Base-by-base conservation (phyloP, 2,329 filamentous ascomycete genomes). In the Cladosporium sp. region DNA sequence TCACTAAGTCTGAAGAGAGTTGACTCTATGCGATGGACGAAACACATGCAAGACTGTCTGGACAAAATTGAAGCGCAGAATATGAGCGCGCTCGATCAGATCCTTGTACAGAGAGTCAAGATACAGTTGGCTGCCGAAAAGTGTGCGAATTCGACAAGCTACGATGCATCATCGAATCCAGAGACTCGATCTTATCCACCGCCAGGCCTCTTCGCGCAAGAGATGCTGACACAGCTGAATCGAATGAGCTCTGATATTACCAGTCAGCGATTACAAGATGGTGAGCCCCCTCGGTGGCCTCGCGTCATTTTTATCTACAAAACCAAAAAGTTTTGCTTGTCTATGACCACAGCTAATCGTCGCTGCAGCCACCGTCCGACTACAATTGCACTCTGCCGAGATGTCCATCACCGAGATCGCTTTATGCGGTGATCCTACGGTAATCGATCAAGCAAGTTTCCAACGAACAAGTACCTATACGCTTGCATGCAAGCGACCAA, bases 81-180 rank as follows among this genome's bases (percentile, higher is more conserved):
- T 11, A 47, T 50, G 12, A 30, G 27, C 9, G 12, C 49, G 6
- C 48, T 55, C 19, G 60, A 63, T 46, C 33, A 52, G 19, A 20
- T 50, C 11, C 55, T 63, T 2, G 52, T 57, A 6, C 38, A 43
- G 7, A 50, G 55, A 18, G 56, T 62, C 1, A 52, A 36, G 19
- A 60, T 61, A 52, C 59, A 61, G 38, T 51, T 60, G 4, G 54
- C 61, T 5, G 39, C 57, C 15, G 56, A 59, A 15, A 58, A 60
- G 39, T 27, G 35, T 7, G 18, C 38, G 9, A 39, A 22, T 5
- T 29, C 29, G n/a, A 25, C 25, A 15, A n/a, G n/a, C 12, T 20
- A 20, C 16, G 45, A 48, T 16, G 27, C 33, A 1, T 20, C 22
- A 7, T 15, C 29, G 2, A 25, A 12, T 7, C 13, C n/a, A 5